Evolutionary conservation across 208 protist genomes (phyloP), one percentile per base, ranked within the genome.

Genomic region (Acanthamoeba culbertsoni): DNA sequence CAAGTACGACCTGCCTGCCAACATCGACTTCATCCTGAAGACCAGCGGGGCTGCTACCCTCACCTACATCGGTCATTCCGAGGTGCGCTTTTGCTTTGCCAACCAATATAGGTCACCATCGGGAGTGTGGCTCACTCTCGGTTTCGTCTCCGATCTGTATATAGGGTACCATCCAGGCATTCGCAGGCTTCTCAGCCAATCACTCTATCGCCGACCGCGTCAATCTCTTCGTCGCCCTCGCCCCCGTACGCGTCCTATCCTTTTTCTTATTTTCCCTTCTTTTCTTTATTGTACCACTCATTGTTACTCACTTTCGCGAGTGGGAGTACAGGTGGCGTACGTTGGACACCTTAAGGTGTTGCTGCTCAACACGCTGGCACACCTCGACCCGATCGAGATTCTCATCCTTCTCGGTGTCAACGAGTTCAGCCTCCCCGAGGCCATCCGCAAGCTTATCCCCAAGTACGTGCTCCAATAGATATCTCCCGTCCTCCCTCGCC

Each of bases 161-260:
- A 51, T 65, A 92, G 93, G 93, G 93, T n/a, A 93, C 86, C 18
- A 89, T 71, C 20, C 93, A 89, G 31, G 86, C 86, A 4, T 94
- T 92, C n/a, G 86, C 86, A 18, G 48, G 62, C 12, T 91, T 94
- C 79, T 86, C 62, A 6, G 18, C 62, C 53, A 86, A 90, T 62
- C 59, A 86, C 45, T 23, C 23, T 5, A 28, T 94, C 45, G 82
- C 79, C 43, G 18, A 42, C 23, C 37, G 57, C 0, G 68, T 94
- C 45, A 46, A 40, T 26, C 7, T 94, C 8, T 94, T 94, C 33
- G 42, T 88, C n/a, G 92, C 75, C 20, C 79, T 94, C 16, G 92
- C 92, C 20, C 92, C 92, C 16, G 77, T 79, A 79, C 18, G 5
- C 6, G 55, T n/a, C 48, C 12, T 55, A 8, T 23, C 18, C 48